Evolutionary conservation across 116 monocot species (phyloP).

Genomic region (Zostera marina): DNA sequence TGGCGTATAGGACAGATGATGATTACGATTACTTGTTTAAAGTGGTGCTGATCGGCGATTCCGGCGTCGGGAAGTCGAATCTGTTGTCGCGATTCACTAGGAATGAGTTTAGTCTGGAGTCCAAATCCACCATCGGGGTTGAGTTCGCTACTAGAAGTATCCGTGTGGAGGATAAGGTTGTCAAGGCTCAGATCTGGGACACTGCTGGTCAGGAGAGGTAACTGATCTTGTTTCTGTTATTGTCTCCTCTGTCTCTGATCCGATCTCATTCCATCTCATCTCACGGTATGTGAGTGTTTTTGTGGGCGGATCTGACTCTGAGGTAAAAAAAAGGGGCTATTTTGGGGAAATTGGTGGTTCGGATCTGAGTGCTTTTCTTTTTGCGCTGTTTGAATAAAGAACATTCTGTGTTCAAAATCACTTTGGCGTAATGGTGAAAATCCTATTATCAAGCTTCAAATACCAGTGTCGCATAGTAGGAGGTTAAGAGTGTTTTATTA

Average conservation of each 20-base stretch:
- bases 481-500: no score
- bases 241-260: not conserved
- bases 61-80: constrained; percentile 43
- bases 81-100: constrained; percentile 35
- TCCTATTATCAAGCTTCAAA: no score
- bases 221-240: not conserved
- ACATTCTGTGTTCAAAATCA: no score
- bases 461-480: no score
- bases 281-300: no score
- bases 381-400: no score
- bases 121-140: constrained; percentile 60
- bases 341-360: no score
- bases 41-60: constrained; percentile 46
- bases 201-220: constrained; percentile 68
- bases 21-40: constrained; percentile 50
- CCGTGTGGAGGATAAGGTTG: constrained; percentile 47
- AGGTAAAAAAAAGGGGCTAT: no score
- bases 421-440: no score
- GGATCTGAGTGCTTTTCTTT: no score
- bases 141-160: constrained; percentile 57
- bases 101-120: constrained; percentile 50
- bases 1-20: constrained; percentile 26
- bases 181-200: constrained; percentile 92
- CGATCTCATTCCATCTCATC: not conserved
- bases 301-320: no score